Percentiles rank a stretch among this genome's conserved stretches.
These are phyloP conservation scores for Monilinia aucupariae DNA, from an alignment of 2,329 filamentous ascomycete species.

Conservation along the genomic window DNA sequence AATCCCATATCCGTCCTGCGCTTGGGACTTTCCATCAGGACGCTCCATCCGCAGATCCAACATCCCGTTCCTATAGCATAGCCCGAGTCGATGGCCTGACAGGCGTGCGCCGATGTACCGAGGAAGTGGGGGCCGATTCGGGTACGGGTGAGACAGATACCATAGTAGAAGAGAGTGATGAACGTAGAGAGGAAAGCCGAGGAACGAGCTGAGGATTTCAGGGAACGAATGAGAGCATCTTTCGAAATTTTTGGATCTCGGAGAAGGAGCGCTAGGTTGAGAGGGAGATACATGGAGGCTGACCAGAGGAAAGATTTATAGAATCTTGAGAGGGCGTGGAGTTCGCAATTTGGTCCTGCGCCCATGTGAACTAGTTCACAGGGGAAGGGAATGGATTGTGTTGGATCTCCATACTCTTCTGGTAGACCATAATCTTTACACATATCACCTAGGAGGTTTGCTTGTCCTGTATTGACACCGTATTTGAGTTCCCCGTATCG, in stretches of 20 bases:
- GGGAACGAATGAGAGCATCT: constrained; percentile 40
- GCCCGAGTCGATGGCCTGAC: constrained; percentile 53
- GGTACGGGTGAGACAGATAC: constrained; percentile 71
- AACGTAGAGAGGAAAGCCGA: constrained; percentile 74
- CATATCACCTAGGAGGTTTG: constrained; percentile 63
- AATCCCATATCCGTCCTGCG: constrained; percentile 70
- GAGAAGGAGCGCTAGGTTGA: constrained; percentile 61
- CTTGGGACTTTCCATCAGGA: constrained; percentile 61
- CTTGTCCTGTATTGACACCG: constrained; percentile 66
- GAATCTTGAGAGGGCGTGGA: constrained; percentile 65
- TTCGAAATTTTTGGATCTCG: constrained; percentile 41
- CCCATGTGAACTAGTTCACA: constrained; percentile 84
- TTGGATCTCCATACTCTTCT: constrained; percentile 66
- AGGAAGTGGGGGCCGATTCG: constrained; percentile 66
- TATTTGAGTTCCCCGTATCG: constrained; percentile 62
- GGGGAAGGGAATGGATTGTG: constrained; percentile 59
- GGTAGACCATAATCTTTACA: constrained; percentile 67
- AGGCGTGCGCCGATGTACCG: constrained; percentile 43
- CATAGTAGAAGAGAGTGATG: constrained; percentile 77
- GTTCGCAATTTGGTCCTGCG: constrained; percentile 66
- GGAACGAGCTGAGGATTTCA: constrained; percentile 57
- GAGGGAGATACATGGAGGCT: constrained; percentile 68
- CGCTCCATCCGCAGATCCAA: constrained; percentile 73
- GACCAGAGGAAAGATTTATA: constrained; percentile 65
- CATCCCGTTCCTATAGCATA: constrained; percentile 69